Evolutionary conservation across 225 moss, liverwort and hornwort species (phyloP).

Genomic region (Antitrichia curtipendula): DNA sequence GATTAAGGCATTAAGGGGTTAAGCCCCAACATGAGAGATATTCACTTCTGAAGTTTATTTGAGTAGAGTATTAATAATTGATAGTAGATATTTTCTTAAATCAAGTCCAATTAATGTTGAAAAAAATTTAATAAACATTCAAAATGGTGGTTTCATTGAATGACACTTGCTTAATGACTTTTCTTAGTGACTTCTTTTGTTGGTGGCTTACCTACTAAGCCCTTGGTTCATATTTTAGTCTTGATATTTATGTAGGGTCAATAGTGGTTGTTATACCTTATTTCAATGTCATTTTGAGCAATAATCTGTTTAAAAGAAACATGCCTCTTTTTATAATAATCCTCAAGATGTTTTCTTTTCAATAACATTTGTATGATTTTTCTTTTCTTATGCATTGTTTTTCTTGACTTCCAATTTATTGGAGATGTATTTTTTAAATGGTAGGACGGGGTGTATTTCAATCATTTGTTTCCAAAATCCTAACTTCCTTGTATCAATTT

Average conservation of each 20-base stretch:
- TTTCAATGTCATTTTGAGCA: not conserved
- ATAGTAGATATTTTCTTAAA: not conserved
- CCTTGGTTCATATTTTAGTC: not conserved
- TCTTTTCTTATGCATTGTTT: not conserved
- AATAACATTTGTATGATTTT: not conserved
- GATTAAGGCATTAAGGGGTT: no score
- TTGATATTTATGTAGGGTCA: not conserved
- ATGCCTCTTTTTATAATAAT: not conserved
- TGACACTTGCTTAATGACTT: not conserved
- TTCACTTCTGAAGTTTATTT: not conserved
- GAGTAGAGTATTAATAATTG: not conserved
- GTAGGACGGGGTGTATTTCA: not conserved
- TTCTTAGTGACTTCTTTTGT: not conserved
- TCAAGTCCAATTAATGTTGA: no score
- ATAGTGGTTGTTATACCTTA: not conserved
- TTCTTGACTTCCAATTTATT: not conserved
- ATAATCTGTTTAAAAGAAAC: not conserved
- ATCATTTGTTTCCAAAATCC: not conserved
- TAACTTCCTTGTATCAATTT: no score
- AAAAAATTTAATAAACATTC: fast-evolving
- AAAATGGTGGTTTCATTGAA: not conserved
- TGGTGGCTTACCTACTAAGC: not conserved
- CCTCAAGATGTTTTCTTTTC: not conserved
- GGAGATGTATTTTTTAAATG: not conserved
- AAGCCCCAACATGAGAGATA: no score